Evolutionary conservation across 2,329 filamentous ascomycete species (phyloP), one percentile per base, ranked within the genome.

Genomic region (Thielaviopsis populi): DNA sequence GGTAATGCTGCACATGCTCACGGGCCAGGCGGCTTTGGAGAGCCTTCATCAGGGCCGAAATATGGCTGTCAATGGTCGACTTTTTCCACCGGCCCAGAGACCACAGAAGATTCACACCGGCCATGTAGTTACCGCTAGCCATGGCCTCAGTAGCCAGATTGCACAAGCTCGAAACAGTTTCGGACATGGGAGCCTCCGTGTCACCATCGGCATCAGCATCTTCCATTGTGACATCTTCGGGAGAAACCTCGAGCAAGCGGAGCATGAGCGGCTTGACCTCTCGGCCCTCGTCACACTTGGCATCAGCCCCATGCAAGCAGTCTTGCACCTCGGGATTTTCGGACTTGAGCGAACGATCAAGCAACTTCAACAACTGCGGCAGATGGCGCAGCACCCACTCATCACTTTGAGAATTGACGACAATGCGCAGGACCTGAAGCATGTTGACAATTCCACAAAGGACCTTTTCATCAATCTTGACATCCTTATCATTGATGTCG

Each of bases 301-400:
- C 82, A 68, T 91, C 86, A 2, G 84, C 78, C 30, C 85, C 80
- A 73, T 97, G 89, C 40, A 97, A 76, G 70, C 89, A 96, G 70
- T 97, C 92, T 70, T 99, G 95, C 8, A 99, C 84, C 71, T 99
- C 94, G 0, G 90, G 83, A 68, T 91, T 88, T 68, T 97, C 92
- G 2, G 86, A 92, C 69, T 88, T 89, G 63, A 99, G 76, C 13
- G 88, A 84, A 75, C 95, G 96, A 67, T 96, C 91, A 15, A 97
- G 75, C 13, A 97, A 83, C 71, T 90, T 95, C 72, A 96, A 90
- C 33, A 97, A 80, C 33, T 84, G 78, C 0, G 86, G 75, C 69
- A 95, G 81, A 68, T 90, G 89, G 69, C 84, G 84, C 62, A 91
- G 76, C 43, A 97, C 86, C 94, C 94, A 99, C 2, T 96, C 89